Evolutionary conservation across 768 basidiomycete species (phyloP).

Genomic region (Trametes maxima): DNA sequence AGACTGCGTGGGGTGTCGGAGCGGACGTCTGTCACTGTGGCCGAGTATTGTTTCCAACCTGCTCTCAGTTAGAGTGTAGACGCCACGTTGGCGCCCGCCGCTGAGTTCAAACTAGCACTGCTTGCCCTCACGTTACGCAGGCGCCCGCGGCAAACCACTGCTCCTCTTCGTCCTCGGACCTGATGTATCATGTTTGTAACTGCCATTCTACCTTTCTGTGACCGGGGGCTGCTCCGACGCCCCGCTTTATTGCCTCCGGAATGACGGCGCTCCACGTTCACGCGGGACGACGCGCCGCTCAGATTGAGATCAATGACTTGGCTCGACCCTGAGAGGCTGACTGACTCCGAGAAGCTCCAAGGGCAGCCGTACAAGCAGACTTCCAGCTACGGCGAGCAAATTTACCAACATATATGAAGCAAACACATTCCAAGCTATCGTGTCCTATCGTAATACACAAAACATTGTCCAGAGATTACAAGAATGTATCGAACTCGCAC

Average conservation of each 20-base stretch:
- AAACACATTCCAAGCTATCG: background rate
- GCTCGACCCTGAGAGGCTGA: no score
- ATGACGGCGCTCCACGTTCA: background rate
- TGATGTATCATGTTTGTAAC: background rate
- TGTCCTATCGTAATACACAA: background rate
- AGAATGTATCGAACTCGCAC: no score
- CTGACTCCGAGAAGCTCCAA: no score
- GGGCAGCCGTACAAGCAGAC: no score
- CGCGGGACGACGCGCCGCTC: no score
- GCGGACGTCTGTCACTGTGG: background rate
- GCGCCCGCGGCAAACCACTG: background rate
- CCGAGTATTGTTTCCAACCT: background rate
- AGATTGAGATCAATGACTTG: no score
- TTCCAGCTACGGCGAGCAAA: no score
- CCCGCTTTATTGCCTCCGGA: background rate
- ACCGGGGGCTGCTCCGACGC: background rate
- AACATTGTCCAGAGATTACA: no score
- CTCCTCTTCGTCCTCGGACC: background rate
- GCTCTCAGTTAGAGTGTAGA: conserved; percentile 5
- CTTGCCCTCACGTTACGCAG: background rate
- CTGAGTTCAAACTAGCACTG: conserved; percentile 1
- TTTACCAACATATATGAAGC: background rate
- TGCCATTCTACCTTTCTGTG: background rate
- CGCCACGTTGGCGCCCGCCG: background rate
- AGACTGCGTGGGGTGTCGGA: no score